Evolutionary conservation across 2,329 filamentous ascomycete species (phyloP), one percentile per base, ranked within the genome.

Genomic region (Aspergillus luchuensis): DNA sequence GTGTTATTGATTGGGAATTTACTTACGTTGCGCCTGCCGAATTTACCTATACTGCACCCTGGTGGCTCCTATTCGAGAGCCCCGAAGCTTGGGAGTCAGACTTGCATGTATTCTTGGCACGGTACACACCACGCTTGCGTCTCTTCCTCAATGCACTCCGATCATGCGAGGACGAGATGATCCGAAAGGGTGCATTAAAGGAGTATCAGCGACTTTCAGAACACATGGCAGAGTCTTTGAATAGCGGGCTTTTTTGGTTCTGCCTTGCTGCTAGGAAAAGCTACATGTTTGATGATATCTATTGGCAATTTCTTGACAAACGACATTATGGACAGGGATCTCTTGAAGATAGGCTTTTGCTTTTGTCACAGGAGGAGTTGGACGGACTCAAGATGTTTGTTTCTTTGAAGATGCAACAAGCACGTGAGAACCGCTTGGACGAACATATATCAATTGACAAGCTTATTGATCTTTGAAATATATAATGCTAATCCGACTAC

Each of bases 21-120:
- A 41, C 56, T 8, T 57, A 57, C 8, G 30, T 57, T 2, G 56
- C 47, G 11, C 45, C 56, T 11, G 47, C 49, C 11, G 47, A 57
- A 11, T 57, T 43, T 21, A 57, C 56, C 6, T 57, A 57, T 30
- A 28, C 56, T 23, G 47, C 45, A 3, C 55, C 56, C 13, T 57
- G 56, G 56, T 52, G 36, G 47, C 36, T 52, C 13, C 33, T 57
- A 10, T 52, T 43, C 33, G 43, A 57, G 19, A 21, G 41, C 8
- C 21, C 45, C 4, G 38, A 56, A 15, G 33, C 17, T 5, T 52
- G 56, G 56, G 21, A 50, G n/a, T 2, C 47, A 30, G 47, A 57
- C 17, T 17, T 51, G 4, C 4, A 23, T 11, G n/a, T 5, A 23
- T 51, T 57, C 10, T 10, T 43, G n/a, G 5, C 7, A 13, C 47